phyloP scores from a whole-genome alignment of 148 eudicot species.

The Vaccinium myrtillus region DNA sequence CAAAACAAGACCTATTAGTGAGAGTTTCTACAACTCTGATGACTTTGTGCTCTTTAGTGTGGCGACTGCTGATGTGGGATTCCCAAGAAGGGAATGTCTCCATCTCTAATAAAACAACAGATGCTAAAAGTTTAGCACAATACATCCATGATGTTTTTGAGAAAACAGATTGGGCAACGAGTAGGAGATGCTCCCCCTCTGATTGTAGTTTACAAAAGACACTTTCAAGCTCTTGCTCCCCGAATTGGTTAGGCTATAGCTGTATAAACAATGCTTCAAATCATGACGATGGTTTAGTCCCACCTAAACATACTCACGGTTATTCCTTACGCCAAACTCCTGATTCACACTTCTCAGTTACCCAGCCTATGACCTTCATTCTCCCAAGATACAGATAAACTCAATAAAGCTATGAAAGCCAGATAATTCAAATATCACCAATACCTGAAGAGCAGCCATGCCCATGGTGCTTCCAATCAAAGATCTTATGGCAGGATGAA shows the following conservation, averaged over 20 bases:
- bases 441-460: constrained; percentile 95
- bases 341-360: background rate
- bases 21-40: background rate
- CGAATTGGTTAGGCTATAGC: background rate
- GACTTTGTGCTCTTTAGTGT: background rate
- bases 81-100: background rate
- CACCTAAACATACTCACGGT: background rate
- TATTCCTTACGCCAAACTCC: background rate
- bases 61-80: background rate
- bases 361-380: background rate
- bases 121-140: background rate
- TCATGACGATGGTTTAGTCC: background rate
- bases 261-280: background rate
- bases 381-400: background rate
- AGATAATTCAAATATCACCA: constrained; percentile 1
- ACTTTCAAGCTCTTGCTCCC: background rate
- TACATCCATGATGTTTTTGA: background rate
- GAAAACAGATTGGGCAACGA: background rate
- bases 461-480: constrained; percentile 77
- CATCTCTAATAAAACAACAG: background rate
- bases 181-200: background rate
- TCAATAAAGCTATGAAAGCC: background rate
- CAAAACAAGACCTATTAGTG: background rate
- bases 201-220: background rate
- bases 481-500: constrained; percentile 83